These are phyloP conservation scores for Tetraselmis chui DNA, from an alignment of 139 green algal species.

Conservation along the genomic window DNA sequence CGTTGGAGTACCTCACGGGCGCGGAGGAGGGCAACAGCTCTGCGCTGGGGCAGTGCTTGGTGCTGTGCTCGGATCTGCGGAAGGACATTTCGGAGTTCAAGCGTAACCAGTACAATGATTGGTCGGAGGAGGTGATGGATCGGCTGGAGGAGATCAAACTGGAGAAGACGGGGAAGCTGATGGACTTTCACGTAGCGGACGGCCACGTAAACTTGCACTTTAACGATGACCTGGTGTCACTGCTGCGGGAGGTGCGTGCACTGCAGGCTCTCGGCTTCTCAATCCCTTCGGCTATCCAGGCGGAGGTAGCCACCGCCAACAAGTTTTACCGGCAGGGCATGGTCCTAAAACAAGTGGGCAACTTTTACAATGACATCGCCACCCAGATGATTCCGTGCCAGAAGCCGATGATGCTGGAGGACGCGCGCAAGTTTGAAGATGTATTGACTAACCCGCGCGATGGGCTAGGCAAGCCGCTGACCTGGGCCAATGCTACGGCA, in stretches of 20 bases:
- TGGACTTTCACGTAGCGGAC: slow-evolving; percentile 58
- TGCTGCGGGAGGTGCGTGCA: slow-evolving; percentile 53
- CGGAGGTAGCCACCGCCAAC: slow-evolving; percentile 45
- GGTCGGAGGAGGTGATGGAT: slow-evolving; percentile 27
- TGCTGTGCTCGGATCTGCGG: slow-evolving; percentile 7
- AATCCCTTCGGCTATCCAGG: slow-evolving; percentile 4
- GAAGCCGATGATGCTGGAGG: slow-evolving; percentile 76
- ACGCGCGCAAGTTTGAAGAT: slow-evolving; percentile 67
- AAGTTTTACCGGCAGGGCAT: slow-evolving; percentile 74
- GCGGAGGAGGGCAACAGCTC: neutral
- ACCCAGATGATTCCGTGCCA: slow-evolving; percentile 74
- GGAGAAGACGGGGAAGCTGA: slow-evolving; percentile 57
- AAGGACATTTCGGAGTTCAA: slow-evolving; percentile 16
- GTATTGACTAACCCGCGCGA: slow-evolving; percentile 67
- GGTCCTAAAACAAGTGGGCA: slow-evolving; percentile 72
- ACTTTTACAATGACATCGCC: slow-evolving; percentile 83
- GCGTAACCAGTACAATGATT: slow-evolving; percentile 7
- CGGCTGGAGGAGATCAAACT: slow-evolving; percentile 48
- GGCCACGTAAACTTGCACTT: slow-evolving; percentile 68
- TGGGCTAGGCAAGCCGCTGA: slow-evolving; percentile 60
- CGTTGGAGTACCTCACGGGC: neutral
- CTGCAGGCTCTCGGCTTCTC: slow-evolving; percentile 21
- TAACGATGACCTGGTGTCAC: slow-evolving; percentile 54
- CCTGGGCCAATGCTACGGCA: slow-evolving; percentile 58
- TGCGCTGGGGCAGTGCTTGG: slow-evolving; percentile 2